A percentile compares a stretch with the other conserved stretches of the same genome.
These are phyloP conservation scores for Closterium sp. DNA, from an alignment of 139 green algal species.

Conservation along the genomic window DNA sequence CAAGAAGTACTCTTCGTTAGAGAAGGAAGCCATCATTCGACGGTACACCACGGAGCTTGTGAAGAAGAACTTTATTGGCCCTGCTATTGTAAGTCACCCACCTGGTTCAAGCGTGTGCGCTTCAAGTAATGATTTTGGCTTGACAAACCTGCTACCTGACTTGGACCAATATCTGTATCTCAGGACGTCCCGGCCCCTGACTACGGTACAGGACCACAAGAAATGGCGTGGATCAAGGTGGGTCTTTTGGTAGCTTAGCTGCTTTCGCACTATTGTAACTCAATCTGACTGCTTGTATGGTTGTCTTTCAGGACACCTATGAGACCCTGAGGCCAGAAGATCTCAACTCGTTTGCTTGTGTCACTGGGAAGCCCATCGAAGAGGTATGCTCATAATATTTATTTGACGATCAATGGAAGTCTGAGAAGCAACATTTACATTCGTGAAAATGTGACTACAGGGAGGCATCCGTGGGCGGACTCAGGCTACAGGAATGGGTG, in stretches of 20 bases:
- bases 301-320: constrained; percentile 47
- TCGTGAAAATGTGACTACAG: constrained; percentile 20
- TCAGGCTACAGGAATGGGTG: constrained; percentile 50
- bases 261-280: not conserved
- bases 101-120: not conserved
- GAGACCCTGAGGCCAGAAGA: constrained; percentile 35
- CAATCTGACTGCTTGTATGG: not conserved
- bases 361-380: constrained; percentile 57
- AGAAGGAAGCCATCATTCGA: constrained; percentile 39
- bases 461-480: constrained; percentile 48
- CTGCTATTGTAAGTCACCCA: constrained; percentile 19
- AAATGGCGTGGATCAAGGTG: constrained; percentile 60
- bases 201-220: constrained; percentile 53
- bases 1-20: constrained; percentile 32
- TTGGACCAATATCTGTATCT: not conserved
- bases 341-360: constrained; percentile 41
- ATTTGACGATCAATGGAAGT: not conserved
- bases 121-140: not conserved
- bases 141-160: not conserved
- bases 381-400: constrained; percentile 17
- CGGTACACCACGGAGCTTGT: constrained; percentile 45
- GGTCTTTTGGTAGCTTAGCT: not conserved
- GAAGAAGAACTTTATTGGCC: constrained; percentile 46
- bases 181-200: constrained; percentile 55
- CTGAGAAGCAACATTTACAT: not conserved